A percentile compares a stretch with the other conserved stretches of the same genome.
Conservation (phyloP, 2,329 filamentous ascomycete genomes). For the Chaetomiaceae sp. region DNA sequence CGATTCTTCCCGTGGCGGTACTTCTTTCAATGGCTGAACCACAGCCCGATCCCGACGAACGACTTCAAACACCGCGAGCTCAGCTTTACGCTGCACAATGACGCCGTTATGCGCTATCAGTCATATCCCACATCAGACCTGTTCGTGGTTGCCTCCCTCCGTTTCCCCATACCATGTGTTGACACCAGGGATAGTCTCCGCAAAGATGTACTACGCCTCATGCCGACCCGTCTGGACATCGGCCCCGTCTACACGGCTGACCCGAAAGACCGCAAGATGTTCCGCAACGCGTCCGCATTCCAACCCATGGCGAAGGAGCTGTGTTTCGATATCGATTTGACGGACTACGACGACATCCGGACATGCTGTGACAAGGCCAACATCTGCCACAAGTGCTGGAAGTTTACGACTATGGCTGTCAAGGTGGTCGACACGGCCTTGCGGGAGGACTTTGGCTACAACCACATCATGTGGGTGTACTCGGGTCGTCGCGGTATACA, state of each 20-base stretch:
- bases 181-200: conserved; percentile 55
- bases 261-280: conserved; percentile 83
- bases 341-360: conserved; percentile 94
- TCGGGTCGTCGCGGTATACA: conserved; percentile 94
- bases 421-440: conserved; percentile 85
- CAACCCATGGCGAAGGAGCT: conserved; percentile 86
- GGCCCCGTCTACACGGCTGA: conserved; percentile 95
- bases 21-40: conserved; percentile 97
- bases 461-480: conserved; percentile 97
- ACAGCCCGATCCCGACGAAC: conserved; percentile 75
- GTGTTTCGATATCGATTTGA: conserved; percentile 99
- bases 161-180: neutral
- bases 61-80: conserved; percentile 95
- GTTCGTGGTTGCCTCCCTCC: conserved; percentile 31
- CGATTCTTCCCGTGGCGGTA: conserved; percentile 91
- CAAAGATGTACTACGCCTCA: conserved; percentile 82
- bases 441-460: conserved; percentile 92
- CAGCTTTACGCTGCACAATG: conserved; percentile 88
- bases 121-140: conserved; percentile 53
- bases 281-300: conserved; percentile 77
- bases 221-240: conserved; percentile 95
- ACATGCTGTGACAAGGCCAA: conserved; percentile 92
- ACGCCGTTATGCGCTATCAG: conserved; percentile 89
- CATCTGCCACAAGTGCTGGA: conserved; percentile 93
- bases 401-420: conserved; percentile 96